Evolutionary conservation across 306 rosid genomes (phyloP).

Genomic region (Hippophae gyantsensis): DNA sequence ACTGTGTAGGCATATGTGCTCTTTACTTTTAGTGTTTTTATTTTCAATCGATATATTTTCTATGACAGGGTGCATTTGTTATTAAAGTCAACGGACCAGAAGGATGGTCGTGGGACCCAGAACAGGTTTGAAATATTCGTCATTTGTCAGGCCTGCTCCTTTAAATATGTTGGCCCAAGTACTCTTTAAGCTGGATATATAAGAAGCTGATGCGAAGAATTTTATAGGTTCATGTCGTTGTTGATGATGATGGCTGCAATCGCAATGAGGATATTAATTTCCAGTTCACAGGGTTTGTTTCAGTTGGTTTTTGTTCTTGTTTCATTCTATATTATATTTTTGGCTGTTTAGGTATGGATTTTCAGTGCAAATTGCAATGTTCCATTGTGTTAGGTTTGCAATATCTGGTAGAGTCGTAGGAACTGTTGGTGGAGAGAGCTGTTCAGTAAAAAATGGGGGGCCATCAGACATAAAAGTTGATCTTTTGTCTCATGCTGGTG

Average conservation of each 20-base stretch:
- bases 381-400: constrained; percentile 55
- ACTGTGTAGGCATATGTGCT: background rate
- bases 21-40: constrained; percentile 14
- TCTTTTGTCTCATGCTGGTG: constrained; percentile 55
- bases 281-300: constrained; percentile 76
- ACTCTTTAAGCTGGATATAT: constrained; percentile 11
- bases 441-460: constrained; percentile 63
- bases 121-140: constrained; percentile 42
- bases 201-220: constrained; percentile 4
- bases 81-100: constrained; percentile 79
- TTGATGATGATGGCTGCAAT: constrained; percentile 83
- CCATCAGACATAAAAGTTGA: constrained; percentile 80
- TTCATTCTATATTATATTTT: constrained; percentile 1
- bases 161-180: background rate
- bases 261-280: constrained; percentile 87
- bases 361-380: constrained; percentile 11
- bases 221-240: constrained; percentile 70
- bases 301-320: background rate
- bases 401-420: constrained; percentile 85
- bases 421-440: constrained; percentile 81
- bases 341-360: constrained; percentile 16
- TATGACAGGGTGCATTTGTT: constrained; percentile 73
- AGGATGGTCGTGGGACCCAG: constrained; percentile 95
- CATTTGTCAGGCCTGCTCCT: background rate
- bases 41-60: constrained; percentile 20